Evolutionary conservation across 164 flowering plant species (phyloP).

Genomic region (Nymphaea colorata): DNA sequence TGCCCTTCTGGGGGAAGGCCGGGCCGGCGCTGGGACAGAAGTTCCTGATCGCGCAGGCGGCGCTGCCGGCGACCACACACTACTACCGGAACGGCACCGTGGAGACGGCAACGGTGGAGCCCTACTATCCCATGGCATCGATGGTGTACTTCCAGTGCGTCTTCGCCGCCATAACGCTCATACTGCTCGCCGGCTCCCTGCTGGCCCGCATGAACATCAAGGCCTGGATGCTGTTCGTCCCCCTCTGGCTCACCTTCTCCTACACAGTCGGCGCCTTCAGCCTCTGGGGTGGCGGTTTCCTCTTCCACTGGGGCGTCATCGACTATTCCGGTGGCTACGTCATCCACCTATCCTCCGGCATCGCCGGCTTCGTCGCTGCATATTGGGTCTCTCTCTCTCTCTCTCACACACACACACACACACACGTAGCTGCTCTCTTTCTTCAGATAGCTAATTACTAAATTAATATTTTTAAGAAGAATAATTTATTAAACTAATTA

Average conservation of each 20-base stretch:
- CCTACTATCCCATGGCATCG: slow-evolving; percentile 13
- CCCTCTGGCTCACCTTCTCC: slow-evolving; percentile 16
- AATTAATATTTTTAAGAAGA: no score
- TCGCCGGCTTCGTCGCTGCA: slow-evolving; percentile 12
- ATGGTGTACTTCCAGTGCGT: slow-evolving; percentile 16
- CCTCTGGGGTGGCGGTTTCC: slow-evolving; percentile 13
- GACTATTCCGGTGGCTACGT: slow-evolving; percentile 14
- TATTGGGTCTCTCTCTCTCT: slow-evolving; percentile 8
- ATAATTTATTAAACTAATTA: no score
- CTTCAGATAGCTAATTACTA: no score
- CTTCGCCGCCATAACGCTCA: slow-evolving; percentile 10
- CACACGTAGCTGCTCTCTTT: no score
- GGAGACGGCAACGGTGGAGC: slow-evolving; percentile 10
- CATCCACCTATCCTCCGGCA: slow-evolving; percentile 13
- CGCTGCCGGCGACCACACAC: slow-evolving; percentile 8
- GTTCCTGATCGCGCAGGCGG: slow-evolving; percentile 10
- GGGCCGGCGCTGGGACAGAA: slow-evolving; percentile 14
- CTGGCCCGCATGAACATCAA: slow-evolving; percentile 11
- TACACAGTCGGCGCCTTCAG: slow-evolving; percentile 13
- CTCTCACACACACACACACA: no score
- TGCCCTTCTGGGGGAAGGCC: slow-evolving; percentile 15
- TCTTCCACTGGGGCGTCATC: slow-evolving; percentile 15
- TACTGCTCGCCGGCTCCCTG: slow-evolving; percentile 11
- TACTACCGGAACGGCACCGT: slow-evolving; percentile 7
- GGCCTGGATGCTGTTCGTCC: slow-evolving; percentile 17